Evolutionary conservation across 768 basidiomycete genomes (phyloP), one percentile per base, ranked within the genome.

Genomic region (Cyclocybe cylindracea): DNA sequence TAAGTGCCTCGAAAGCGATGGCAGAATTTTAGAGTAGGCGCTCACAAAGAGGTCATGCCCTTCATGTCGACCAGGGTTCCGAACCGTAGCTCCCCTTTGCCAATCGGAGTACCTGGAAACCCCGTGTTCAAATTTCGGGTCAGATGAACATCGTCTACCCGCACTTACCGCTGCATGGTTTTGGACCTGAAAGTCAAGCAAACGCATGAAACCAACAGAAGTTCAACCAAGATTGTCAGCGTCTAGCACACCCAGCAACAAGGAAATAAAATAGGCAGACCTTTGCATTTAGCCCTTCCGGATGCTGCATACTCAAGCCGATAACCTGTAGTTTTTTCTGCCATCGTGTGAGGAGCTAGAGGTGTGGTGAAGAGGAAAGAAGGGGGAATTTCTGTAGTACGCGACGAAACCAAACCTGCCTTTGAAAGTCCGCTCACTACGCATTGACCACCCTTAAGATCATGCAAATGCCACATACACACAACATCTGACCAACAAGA

Each of bases 261-360:
- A 31, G 35, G 38, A 48, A 48, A 58, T 46, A 61, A 56, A 61
- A 55, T 14, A 44, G 44, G 67, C 77, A 46, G 54, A 87, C 89
- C 90, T 76, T 89, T 91, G 73, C 89, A 92, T 72, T 88, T 88
- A 34, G 89, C 76, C 52, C 89, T 78, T 53, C 71, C 76, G 50
- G 82, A 84, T 40, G 70, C 53, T 46, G 90, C 84, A 69, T 91
- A 91, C 69, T 92, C 90, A 38, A 92, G 73, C 59, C 90, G 84
- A 72, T 92, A 92, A 54, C 86, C 86, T 40, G 75, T 69, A 50
- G 80, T 77, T 69, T 78, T 85, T 48, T 77, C 74, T 46, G 77
- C 61, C 74, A 78, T 79, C 43, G 56, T 53, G 41, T 14, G 19
- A 55, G 36, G 56, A 53, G 46, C 53, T 38, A 39, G 53, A 51